A percentile compares a stretch with the other conserved stretches of the same genome.
phyloP scores from a whole-genome alignment of 768 basidiomycete species.

The Boletus reticulatus region DNA sequence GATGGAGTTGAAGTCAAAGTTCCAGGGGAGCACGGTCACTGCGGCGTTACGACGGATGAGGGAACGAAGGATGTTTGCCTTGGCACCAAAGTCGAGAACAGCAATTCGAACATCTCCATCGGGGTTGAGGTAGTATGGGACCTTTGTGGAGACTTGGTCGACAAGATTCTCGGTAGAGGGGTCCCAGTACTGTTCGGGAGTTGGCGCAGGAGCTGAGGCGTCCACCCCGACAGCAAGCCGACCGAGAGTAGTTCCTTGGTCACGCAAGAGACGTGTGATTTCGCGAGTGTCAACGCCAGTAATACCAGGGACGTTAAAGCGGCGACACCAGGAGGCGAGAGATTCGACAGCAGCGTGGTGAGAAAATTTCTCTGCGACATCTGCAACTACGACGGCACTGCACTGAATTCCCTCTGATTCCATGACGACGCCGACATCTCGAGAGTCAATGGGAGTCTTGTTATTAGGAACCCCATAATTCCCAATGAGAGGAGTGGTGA shows the following conservation, averaged over 20 bases:
- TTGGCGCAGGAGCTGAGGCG: slow-evolving; percentile 55
- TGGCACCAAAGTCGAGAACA: slow-evolving; percentile 95
- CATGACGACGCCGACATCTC: slow-evolving; percentile 83
- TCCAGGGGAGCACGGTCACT: slow-evolving; percentile 96
- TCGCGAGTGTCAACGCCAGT: slow-evolving; percentile 98
- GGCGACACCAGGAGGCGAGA: slow-evolving; percentile 88
- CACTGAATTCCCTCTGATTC: slow-evolving; percentile 92
- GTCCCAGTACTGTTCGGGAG: slow-evolving; percentile 83
- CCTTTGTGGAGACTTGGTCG: slow-evolving; percentile 85
- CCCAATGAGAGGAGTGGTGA: slow-evolving; percentile 97
- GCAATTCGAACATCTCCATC: slow-evolving; percentile 88
- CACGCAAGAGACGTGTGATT: slow-evolving; percentile 88
- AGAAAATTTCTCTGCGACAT: slow-evolving; percentile 92
- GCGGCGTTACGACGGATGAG: slow-evolving; percentile 88
- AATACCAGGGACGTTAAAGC: slow-evolving; percentile 87
- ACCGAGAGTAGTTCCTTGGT: slow-evolving; percentile 96
- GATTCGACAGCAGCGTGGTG: slow-evolving; percentile 95
- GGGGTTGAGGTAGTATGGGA: slow-evolving; percentile 83
- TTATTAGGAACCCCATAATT: slow-evolving; percentile 97
- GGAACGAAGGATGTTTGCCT: slow-evolving; percentile 94
- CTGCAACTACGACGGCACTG: slow-evolving; percentile 88
- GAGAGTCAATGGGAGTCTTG: slow-evolving; percentile 62
- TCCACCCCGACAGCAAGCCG: slow-evolving; percentile 83
- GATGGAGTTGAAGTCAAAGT: slow-evolving; percentile 92
- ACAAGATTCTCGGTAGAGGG: slow-evolving; percentile 91